Evolutionary conservation across 2,329 filamentous ascomycete genomes (phyloP).

Genomic region (Cladophialophora yegresii): DNA sequence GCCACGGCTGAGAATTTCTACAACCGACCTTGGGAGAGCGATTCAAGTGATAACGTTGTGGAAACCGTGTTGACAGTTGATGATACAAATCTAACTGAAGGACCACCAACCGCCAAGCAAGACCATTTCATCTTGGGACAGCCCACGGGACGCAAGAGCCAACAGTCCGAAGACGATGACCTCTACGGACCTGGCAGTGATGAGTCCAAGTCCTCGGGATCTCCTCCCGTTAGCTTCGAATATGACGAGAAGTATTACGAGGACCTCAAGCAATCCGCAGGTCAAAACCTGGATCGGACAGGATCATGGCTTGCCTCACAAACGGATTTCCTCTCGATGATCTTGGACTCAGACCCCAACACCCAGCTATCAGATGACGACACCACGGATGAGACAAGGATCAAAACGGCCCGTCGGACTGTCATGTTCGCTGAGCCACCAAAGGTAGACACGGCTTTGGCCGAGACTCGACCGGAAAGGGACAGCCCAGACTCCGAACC

Average conservation of each 20-base stretch:
- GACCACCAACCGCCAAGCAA: constrained; percentile 65
- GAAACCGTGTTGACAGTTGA: constrained; percentile 69
- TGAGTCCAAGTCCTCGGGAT: constrained; percentile 33
- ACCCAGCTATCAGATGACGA: constrained; percentile 23
- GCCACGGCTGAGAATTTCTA: constrained; percentile 94
- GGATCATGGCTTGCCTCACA: constrained; percentile 84
- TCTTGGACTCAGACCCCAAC: constrained; percentile 58
- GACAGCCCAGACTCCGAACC: constrained; percentile 50
- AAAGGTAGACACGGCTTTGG: constrained; percentile 17
- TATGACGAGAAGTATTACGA: constrained; percentile 74
- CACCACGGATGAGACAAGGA: neutral
- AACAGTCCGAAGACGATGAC: constrained; percentile 32
- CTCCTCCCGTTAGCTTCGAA: constrained; percentile 55
- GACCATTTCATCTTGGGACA: constrained; percentile 33
- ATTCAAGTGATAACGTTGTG: constrained; percentile 48
- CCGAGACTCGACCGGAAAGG: constrained; percentile 46
- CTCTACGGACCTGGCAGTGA: constrained; percentile 31
- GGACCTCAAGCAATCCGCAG: constrained; percentile 69
- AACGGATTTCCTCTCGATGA: constrained; percentile 70
- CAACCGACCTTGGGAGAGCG: constrained; percentile 70
- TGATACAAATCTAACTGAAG: constrained; percentile 53
- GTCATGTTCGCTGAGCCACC: constrained; percentile 19
- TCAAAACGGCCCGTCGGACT: constrained; percentile 16
- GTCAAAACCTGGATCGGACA: constrained; percentile 79
- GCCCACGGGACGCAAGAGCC: constrained; percentile 8